Conservation (phyloP, 768 basidiomycete species). For the Cystoderma amianthinum region DNA sequence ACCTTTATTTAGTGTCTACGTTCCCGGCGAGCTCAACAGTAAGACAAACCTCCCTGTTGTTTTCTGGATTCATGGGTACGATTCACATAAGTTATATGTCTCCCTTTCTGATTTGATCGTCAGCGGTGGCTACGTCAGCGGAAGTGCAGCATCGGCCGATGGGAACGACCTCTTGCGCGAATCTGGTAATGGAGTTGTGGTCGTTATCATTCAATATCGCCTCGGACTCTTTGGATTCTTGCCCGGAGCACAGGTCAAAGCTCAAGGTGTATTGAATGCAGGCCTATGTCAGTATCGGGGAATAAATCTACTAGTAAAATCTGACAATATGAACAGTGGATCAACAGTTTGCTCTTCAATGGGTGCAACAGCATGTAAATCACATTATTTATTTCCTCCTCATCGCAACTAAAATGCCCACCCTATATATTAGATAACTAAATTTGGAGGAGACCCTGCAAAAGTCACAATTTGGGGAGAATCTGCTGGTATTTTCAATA, state of each 20-base stretch:
- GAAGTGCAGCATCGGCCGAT: constrained; percentile 14
- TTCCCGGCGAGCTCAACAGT: constrained; percentile 13
- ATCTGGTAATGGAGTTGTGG: constrained; percentile 24
- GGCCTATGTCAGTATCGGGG: constrained; percentile 32
- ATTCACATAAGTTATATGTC: not conserved
- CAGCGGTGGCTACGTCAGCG: constrained; percentile 24
- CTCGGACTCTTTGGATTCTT: constrained; percentile 40
- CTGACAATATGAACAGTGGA: constrained; percentile 25
- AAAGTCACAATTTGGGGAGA: constrained; percentile 37
- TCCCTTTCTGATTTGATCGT: not conserved
- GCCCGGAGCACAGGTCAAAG: constrained; percentile 33
- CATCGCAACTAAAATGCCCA: not conserved
- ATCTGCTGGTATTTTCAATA: constrained; percentile 32
- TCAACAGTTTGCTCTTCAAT: constrained; percentile 33
- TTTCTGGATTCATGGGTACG: constrained; percentile 27
- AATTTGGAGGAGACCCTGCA: constrained; percentile 34
- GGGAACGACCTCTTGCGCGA: constrained; percentile 29
- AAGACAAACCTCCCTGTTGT: constrained; percentile 16
- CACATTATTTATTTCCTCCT: not conserved
- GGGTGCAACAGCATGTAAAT: constrained; percentile 32
- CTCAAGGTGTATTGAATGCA: constrained; percentile 36
- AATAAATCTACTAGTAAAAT: not conserved
- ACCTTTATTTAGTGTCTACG: constrained; percentile 15
- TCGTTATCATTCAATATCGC: constrained; percentile 35
- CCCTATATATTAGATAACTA: constrained; percentile 19